These are phyloP conservation scores for Butyriboletus loyo DNA, from an alignment of 768 basidiomycete species.

Conservation along the genomic window DNA sequence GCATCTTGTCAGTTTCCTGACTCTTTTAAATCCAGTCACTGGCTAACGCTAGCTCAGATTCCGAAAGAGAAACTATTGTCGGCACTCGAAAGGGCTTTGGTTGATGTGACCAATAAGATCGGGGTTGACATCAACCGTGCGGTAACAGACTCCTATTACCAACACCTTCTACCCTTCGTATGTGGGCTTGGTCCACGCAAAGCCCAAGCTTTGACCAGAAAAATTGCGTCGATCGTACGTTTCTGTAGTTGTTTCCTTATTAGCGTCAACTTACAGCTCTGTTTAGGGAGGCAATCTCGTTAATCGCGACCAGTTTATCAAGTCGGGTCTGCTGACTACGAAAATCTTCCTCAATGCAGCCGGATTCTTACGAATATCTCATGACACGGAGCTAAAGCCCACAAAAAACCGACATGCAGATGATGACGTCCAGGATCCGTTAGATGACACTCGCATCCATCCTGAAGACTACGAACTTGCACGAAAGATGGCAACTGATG, in stretches of 20 bases:
- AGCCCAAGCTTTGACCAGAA: slow-evolving; percentile 77
- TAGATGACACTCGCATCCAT: slow-evolving; percentile 95
- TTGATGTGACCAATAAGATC: slow-evolving; percentile 87
- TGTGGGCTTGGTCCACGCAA: slow-evolving; percentile 95
- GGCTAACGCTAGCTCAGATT: slow-evolving; percentile 48
- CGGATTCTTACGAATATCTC: slow-evolving; percentile 84
- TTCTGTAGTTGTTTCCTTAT: neutral
- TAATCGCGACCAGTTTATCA: slow-evolving; percentile 88
- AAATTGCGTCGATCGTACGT: slow-evolving; percentile 73
- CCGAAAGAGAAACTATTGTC: slow-evolving; percentile 79
- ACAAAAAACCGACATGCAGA: slow-evolving; percentile 58
- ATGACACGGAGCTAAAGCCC: slow-evolving; percentile 62
- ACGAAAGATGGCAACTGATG: slow-evolving; percentile 97
- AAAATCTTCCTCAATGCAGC: slow-evolving; percentile 91
- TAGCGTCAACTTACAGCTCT: neutral
- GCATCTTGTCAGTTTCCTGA: slow-evolving; percentile 59
- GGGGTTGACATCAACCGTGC: slow-evolving; percentile 97
- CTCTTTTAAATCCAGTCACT: neutral
- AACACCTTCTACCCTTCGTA: slow-evolving; percentile 83
- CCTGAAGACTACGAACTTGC: slow-evolving; percentile 98
- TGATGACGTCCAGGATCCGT: slow-evolving; percentile 76
- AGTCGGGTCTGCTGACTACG: slow-evolving; percentile 72
- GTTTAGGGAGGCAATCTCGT: slow-evolving; percentile 79
- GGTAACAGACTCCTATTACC: slow-evolving; percentile 84
- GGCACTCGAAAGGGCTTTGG: slow-evolving; percentile 81